These are phyloP conservation scores for Ogataea nitratoaversa DNA, from an alignment of 805 yeast genomes.

Conservation along the genomic window DNA sequence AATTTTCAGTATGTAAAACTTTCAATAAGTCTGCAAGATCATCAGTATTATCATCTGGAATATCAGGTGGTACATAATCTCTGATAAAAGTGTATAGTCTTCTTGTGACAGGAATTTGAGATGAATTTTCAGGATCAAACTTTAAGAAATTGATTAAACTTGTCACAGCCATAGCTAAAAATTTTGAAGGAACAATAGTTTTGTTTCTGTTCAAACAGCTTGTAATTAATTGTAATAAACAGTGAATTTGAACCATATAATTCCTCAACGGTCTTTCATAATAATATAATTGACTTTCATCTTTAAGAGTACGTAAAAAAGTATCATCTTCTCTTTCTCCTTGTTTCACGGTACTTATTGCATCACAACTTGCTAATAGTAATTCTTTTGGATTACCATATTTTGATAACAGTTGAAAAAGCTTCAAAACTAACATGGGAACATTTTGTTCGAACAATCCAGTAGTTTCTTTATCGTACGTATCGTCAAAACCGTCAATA, in stretches of 20 bases:
- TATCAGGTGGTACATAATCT: conserved; percentile 47
- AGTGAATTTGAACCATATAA: conserved; percentile 58
- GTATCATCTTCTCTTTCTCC: conserved; percentile 10
- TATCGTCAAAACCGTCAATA: too few relatives aligned
- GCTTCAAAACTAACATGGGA: conserved; percentile 34
- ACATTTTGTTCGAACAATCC: conserved; percentile 37
- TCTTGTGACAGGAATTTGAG: conserved; percentile 44
- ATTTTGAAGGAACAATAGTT: conserved; percentile 76
- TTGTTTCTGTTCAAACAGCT: conserved; percentile 56
- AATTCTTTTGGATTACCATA: conserved; percentile 81
- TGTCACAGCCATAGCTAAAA: conserved; percentile 63
- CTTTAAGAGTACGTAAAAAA: conserved; percentile 6
- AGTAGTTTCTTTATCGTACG: conserved; percentile 31
- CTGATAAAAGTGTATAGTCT: conserved; percentile 61
- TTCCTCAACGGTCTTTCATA: conserved; percentile 18
- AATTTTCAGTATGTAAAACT: conserved; percentile 51
- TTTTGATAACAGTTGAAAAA: conserved; percentile 61
- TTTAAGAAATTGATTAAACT: conserved; percentile 52
- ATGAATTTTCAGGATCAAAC: conserved; percentile 32
- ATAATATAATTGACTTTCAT: conserved; percentile 11
- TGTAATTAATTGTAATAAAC: conserved; percentile 59
- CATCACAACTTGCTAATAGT: conserved; percentile 65
- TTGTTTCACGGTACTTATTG: conserved; percentile 38
- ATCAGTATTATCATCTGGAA: conserved; percentile 36
- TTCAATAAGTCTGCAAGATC: conserved; percentile 37